Conservation (phyloP, 345 rosid species). For the Brassica napus region Da-Ae NC_063449.1:17524001-17524500, state of each 20-base stretch:
- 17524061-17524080: conserved; percentile 74
- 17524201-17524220: conserved; percentile 47
- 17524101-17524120: conserved; percentile 79
- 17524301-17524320: background rate
- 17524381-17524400: conserved; percentile 16
- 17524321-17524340: conserved; percentile 5
- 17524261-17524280: conserved; percentile 8
- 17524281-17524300: conserved; percentile 27
- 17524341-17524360: conserved; percentile 1
- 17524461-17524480: background rate
- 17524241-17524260: conserved; percentile 62
- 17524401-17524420: conserved; percentile 7
- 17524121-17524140: conserved; percentile 65
- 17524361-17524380: conserved; percentile 24
- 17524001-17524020: conserved; percentile 77
- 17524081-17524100: conserved; percentile 80
- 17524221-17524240: conserved; percentile 62
- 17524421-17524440: background rate
- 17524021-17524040: conserved; percentile 84
- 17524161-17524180: conserved; percentile 29
- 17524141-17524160: conserved; percentile 27
- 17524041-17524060: conserved; percentile 63
- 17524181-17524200: conserved; percentile 10
- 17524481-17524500: background rate
- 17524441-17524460: background rate